Evolutionary conservation across 2,329 filamentous ascomycete species (phyloP).

Genomic region (Fusarium sp.): DNA sequence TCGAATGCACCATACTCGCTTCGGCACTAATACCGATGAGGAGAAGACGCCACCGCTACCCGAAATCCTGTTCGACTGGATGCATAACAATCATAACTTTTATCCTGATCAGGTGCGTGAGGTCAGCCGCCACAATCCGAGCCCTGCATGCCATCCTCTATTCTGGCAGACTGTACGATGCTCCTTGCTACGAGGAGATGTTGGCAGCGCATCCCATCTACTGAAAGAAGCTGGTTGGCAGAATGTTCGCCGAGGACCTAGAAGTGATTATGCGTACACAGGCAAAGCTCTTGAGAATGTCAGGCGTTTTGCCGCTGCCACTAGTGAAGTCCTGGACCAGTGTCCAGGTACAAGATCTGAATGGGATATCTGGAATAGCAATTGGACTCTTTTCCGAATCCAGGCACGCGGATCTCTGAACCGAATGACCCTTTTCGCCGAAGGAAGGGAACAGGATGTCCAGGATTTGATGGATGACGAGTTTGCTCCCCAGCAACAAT

Average conservation of each 20-base stretch:
- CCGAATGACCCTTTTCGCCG: conserved; percentile 81
- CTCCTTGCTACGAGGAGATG: conserved; percentile 79
- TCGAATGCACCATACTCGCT: conserved; percentile 77
- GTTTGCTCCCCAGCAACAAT: conserved; percentile 58
- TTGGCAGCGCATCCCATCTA: conserved; percentile 73
- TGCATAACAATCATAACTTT: conserved; percentile 79
- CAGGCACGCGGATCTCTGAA: conserved; percentile 76
- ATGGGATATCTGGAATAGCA: conserved; percentile 85
- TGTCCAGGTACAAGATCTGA: conserved; percentile 78
- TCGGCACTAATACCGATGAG: conserved; percentile 53
- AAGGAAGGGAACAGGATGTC: conserved; percentile 70
- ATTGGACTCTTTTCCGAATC: conserved; percentile 87
- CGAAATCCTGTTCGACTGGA: conserved; percentile 84
- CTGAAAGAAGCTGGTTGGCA: conserved; percentile 83
- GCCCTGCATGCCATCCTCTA: conserved; percentile 78
- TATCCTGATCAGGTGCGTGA: conserved; percentile 75
- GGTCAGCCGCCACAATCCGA: conserved; percentile 73
- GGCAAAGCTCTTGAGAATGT: conserved; percentile 83
- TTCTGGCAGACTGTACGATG: conserved; percentile 91
- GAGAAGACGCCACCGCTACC: conserved; percentile 70
- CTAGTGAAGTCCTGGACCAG: conserved; percentile 75
- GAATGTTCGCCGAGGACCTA: conserved; percentile 75
- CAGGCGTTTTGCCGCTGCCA: conserved; percentile 75
- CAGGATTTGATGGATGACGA: conserved; percentile 48
- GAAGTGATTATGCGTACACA: conserved; percentile 75